Evolutionary conservation across 1,284 basidiomycete genomes (phyloP), one percentile per base, ranked within the genome.

Genomic region (Hemileia vastatrix): DNA sequence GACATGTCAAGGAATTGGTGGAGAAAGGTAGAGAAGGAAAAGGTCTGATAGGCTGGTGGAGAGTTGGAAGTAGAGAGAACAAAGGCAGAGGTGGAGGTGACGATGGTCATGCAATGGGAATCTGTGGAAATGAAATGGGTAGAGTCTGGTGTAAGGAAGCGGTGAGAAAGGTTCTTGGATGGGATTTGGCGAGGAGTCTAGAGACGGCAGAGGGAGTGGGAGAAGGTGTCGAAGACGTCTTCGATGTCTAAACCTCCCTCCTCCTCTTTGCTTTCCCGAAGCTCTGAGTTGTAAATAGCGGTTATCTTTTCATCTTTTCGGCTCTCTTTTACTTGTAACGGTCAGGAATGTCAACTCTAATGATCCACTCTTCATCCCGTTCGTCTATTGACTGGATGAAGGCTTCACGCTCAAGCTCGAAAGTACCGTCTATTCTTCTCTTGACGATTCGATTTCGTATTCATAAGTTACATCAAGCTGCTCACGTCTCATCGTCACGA

Each of bases 41-140:
- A 2, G 65, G 45, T 40, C 27, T 71, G n/a, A 67, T 70, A 23
- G 70, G 70, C 1, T 71, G 70, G 70, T 71, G 70, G 70, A 65
- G 67, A 3, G 48, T 69, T 0, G 70, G 70, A 24, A 65, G 64
- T 13, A 57, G 66, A 11, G 58, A 63, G 36, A 62, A 48, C 33
- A 31, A 62, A n/a, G 48, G 48, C 27, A 54, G 55, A 1, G 65
- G 65, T 2, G 70, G 70, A 13, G 67, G 70, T 8, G 70, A 71
- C 31, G 21, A 63, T 23, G 69, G 69, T 6, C 67, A 65, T 4
- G 65, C 69, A 1, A 65, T 64, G 0, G 70, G 70, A 0, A 64
- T 71, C 33, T 71, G 70, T 48, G 68, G 63, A 13, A 66, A 66
- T 8, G 50, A 62, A 50, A 53, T 67, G 61, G 70, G 70, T 11